phyloP scores from a whole-genome alignment of 2,329 filamentous ascomycete species.

The Didymella pomorum region DNA sequence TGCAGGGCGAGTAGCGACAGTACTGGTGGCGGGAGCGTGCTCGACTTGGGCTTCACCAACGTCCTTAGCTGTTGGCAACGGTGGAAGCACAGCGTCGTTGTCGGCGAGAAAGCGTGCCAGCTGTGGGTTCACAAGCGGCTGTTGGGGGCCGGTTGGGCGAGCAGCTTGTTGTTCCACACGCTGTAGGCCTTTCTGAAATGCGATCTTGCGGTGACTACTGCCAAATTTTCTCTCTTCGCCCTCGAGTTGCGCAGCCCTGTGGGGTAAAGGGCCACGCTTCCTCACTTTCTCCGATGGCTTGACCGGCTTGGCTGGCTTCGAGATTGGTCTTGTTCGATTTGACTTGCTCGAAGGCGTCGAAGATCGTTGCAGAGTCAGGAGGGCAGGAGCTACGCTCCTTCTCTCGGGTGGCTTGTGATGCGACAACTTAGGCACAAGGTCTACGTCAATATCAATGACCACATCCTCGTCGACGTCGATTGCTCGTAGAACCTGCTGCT shows the following conservation, averaged over 20 bases:
- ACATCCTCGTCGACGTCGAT: neutral
- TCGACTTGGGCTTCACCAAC: slow-evolving; percentile 21
- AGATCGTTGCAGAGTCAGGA: slow-evolving; percentile 25
- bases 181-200: slow-evolving; percentile 48
- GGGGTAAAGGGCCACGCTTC: slow-evolving; percentile 21
- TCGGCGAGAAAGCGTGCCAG: slow-evolving; percentile 46
- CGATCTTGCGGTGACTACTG: slow-evolving; percentile 44
- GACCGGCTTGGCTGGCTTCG: neutral
- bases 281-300: neutral
- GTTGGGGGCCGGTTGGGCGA: slow-evolving; percentile 14
- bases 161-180: slow-evolving; percentile 40
- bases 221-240: slow-evolving; percentile 51
- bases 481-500: slow-evolving; percentile 18
- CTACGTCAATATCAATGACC: neutral
- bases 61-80: slow-evolving; percentile 30
- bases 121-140: slow-evolving; percentile 38
- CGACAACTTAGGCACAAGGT: neutral
- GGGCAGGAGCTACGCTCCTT: slow-evolving; percentile 13
- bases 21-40: neutral
- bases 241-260: slow-evolving; percentile 54
- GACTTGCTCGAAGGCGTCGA: slow-evolving; percentile 2
- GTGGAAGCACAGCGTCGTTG: slow-evolving; percentile 34
- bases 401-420: neutral
- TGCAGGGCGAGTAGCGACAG: slow-evolving; percentile 1
- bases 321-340: slow-evolving; percentile 8